phyloP scores from a whole-genome alignment of 176 grass and related monocot genomes.

The Echinochloa phyllopogon region DNA sequence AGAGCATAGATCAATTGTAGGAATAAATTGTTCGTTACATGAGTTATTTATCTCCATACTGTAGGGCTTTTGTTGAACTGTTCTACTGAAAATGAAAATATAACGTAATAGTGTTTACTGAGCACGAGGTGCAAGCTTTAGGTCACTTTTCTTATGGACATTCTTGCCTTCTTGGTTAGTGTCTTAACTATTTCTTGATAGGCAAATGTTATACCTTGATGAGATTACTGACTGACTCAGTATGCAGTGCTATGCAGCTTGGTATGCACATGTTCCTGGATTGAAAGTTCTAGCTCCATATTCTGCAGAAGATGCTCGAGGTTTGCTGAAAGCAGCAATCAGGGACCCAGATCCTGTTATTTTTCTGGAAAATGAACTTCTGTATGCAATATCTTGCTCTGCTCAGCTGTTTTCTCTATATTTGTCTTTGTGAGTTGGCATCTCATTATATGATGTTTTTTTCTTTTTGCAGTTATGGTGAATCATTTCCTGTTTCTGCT shows the following conservation, averaged over 20 bases:
- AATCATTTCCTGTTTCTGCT: slow-evolving; percentile 87
- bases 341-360: slow-evolving; percentile 98
- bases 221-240: slow-evolving; percentile 37
- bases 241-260: slow-evolving; percentile 96
- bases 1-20: background rate
- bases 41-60: slow-evolving; percentile 14
- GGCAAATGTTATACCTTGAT: background rate
- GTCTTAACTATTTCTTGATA: background rate
- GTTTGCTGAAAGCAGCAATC: slow-evolving; percentile 96
- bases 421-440: background rate
- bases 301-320: slow-evolving; percentile 90
- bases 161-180: background rate
- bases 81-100: background rate
- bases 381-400: slow-evolving; percentile 60
- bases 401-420: background rate
- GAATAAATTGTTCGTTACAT: background rate
- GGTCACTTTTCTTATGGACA: background rate
- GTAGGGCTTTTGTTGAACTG: background rate
- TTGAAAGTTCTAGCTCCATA: slow-evolving; percentile 90
- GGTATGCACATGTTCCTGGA: slow-evolving; percentile 98
- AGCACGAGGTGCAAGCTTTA: background rate
- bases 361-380: slow-evolving; percentile 97
- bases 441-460: slow-evolving; percentile 27
- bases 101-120: background rate
- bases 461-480: slow-evolving; percentile 78